Conservation (phyloP, 352 stramenopile genomes). For the Phytophthora ohioensis region DNA sequence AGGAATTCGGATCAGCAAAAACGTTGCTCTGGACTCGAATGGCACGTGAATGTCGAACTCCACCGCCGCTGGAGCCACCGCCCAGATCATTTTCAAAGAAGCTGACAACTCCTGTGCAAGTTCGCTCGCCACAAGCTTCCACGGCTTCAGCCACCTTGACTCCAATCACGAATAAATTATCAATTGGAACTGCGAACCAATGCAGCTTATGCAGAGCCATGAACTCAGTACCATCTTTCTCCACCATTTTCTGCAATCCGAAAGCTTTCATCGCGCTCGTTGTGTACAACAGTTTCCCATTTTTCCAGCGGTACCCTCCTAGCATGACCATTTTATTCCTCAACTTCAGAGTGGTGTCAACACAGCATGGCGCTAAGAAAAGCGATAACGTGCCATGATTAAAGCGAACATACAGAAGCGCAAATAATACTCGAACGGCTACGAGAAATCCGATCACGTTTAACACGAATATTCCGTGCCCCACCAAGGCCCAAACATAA, state of each 20-base stretch:
- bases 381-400: background rate
- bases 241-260: slow-evolving; percentile 7
- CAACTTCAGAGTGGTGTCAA: background rate
- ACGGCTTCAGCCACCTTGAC: background rate
- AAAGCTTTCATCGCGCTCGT: slow-evolving; percentile 15
- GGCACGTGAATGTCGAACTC: background rate
- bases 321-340: background rate
- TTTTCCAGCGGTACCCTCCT: background rate
- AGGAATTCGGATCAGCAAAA: background rate
- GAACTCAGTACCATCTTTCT: slow-evolving; percentile 12
- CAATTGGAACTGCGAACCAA: slow-evolving; percentile 6
- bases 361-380: background rate
- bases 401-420: background rate
- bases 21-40: slow-evolving; percentile 9
- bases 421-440: background rate
- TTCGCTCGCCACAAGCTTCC: background rate
- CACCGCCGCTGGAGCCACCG: background rate
- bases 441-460: background rate
- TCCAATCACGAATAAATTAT: slow-evolving; percentile 22
- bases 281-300: slow-evolving; percentile 7
- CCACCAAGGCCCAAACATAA: slow-evolving; percentile 8
- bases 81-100: slow-evolving; percentile 4
- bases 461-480: slow-evolving; percentile 22
- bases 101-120: background rate
- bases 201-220: slow-evolving; percentile 6